Conservation (phyloP, 768 basidiomycete genomes). For the Lentinula aciculospora region DNA sequence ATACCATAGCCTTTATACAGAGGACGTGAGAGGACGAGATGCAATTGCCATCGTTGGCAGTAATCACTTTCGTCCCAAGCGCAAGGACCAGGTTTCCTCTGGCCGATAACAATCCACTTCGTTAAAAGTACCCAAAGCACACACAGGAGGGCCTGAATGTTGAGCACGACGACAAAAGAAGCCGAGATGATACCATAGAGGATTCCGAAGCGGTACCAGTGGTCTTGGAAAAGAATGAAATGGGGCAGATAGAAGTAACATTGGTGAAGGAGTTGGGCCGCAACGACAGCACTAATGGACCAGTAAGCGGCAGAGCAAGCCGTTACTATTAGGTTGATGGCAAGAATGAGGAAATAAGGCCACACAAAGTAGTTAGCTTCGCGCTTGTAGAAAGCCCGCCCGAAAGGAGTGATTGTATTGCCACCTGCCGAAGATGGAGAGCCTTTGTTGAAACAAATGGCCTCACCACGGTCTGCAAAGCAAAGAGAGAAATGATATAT, state of each 20-base stretch:
- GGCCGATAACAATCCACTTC: constrained; percentile 40
- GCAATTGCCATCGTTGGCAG: constrained; percentile 47
- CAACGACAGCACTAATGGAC: constrained; percentile 21
- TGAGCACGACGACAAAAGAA: constrained; percentile 32
- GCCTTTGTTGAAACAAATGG: constrained; percentile 27
- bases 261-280: constrained; percentile 21
- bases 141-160: constrained; percentile 29
- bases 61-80: constrained; percentile 44
- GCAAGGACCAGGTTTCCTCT: constrained; percentile 30
- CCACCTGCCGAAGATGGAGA: constrained; percentile 20
- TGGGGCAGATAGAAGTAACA: constrained; percentile 23
- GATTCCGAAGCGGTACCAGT: constrained; percentile 33
- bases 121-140: constrained; percentile 34
- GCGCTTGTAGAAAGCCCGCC: constrained; percentile 23
- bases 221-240: constrained; percentile 26
- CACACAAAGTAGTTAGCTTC: constrained; percentile 21
- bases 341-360: constrained; percentile 20
- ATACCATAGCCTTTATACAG: constrained; percentile 36
- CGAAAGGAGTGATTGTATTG: constrained; percentile 22
- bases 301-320: constrained; percentile 20
- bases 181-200: constrained; percentile 34
- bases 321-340: constrained; percentile 26
- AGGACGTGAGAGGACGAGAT: constrained; percentile 29
- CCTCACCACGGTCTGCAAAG: constrained; percentile 30
- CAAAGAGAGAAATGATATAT: too few relatives aligned